A percentile compares a stretch with the other conserved stretches of the same genome.
phyloP scores from a whole-genome alignment of 2,329 filamentous ascomycete species.

The Trichoderma guizhouense region DNA sequence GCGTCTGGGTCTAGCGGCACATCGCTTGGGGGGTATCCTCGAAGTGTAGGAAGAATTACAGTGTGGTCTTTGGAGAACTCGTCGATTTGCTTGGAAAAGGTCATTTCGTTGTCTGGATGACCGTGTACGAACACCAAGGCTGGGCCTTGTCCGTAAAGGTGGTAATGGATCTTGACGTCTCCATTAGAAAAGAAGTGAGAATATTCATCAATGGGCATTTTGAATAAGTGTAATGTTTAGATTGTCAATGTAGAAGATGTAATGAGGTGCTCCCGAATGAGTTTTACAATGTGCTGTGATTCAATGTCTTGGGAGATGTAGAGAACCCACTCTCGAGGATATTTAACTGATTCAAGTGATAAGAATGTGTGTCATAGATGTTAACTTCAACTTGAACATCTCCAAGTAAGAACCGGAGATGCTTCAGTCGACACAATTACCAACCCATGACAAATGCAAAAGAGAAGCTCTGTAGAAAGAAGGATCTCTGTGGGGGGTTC shows the following conservation, averaged over 20 bases:
- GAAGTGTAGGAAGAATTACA: neutral
- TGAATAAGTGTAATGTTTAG: neutral
- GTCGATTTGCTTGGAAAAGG: neutral
- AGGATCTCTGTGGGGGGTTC: neutral
- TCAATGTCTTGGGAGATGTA: neutral
- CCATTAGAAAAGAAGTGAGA: neutral
- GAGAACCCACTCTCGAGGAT: neutral
- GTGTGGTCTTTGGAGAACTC: neutral
- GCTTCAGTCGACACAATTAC: neutral
- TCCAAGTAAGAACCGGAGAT: neutral
- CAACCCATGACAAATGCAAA: neutral
- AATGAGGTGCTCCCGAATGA: neutral
- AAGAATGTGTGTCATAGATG: neutral
- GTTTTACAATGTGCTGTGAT: neutral
- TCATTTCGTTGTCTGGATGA: neutral
- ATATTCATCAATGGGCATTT: neutral
- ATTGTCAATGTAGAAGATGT: neutral
- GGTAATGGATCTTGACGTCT: neutral
- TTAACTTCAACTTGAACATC: neutral
- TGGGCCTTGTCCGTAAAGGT: neutral
- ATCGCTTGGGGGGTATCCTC: neutral
- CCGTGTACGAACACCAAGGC: neutral
- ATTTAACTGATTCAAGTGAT: neutral
- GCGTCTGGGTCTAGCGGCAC: neutral
- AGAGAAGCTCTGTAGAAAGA: neutral